Conservation (phyloP, 2,329 filamentous ascomycete species). For the Lecanosticta acicola region DNA sequence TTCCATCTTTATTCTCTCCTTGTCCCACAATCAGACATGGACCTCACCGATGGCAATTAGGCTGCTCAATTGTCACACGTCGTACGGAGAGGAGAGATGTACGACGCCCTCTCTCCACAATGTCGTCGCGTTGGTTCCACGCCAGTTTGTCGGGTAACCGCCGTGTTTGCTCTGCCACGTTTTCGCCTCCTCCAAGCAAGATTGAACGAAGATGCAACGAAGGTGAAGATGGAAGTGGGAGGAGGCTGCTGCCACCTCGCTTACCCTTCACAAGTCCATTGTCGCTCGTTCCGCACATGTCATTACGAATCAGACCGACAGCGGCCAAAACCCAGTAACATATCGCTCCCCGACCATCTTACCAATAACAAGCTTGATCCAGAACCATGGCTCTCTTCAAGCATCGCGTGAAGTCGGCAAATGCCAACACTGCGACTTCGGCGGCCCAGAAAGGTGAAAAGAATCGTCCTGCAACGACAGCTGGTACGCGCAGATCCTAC, state of each 20-base stretch:
- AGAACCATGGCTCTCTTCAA: slow-evolving; percentile 32
- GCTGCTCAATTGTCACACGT: no score
- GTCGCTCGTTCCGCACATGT: no score
- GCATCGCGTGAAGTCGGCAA: slow-evolving; percentile 31
- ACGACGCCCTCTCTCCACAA: not conserved
- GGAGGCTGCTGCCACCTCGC: not conserved
- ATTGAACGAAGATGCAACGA: not conserved
- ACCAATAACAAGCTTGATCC: no score
- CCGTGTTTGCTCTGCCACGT: not conserved
- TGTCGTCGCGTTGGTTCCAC: not conserved
- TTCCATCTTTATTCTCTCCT: no score
- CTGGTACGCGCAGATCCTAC: not conserved
- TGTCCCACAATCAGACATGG: no score
- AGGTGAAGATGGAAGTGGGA: not conserved
- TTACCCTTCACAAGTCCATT: no score
- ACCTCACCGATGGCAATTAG: no score
- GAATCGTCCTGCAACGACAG: not conserved
- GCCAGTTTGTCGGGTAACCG: not conserved
- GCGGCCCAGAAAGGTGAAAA: slow-evolving; percentile 6
- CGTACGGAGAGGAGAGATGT: no score
- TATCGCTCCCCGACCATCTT: no score
- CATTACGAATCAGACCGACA: no score
- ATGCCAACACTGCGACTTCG: slow-evolving; percentile 34
- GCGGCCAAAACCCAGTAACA: no score
- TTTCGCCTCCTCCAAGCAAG: not conserved